Evolutionary conservation across 1,139 yeast genomes (phyloP), one percentile per base, ranked within the genome.

Genomic region (Suhomyces guaymorum): DNA sequence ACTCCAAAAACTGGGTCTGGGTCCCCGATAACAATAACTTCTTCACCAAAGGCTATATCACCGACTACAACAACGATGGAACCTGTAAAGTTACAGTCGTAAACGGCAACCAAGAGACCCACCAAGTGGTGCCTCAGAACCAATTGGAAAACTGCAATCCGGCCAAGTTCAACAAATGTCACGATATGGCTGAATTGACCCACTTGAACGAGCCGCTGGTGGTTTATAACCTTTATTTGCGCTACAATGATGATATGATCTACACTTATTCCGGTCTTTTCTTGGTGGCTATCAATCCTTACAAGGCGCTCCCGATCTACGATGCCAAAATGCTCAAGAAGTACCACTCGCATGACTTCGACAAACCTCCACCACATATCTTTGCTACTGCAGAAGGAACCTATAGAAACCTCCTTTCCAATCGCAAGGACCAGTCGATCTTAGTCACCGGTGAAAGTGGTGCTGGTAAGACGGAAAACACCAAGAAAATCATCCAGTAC

Each of bases 381-480:
- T 94, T 80, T 60, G 95, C 96, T 2, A 82, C 86, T 19, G 87
- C 97, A 0, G 97, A 92, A 54, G 79, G 80, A 28, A 95, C 98
- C 1, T 87, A 80, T 50, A 75, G 88, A 41, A 86, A 83, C 51
- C 70, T 92, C 59, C 66, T 88, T 14, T 71, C 75, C 19, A 82
- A 84, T 48, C 73, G 68, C 33, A 82, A 80, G 51, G 85, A 90
- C 59, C 98, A 94, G 61, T 82, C 95, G 11, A 88, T 94, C 35
- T 68, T 94, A 36, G 97, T 94, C 9, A 94, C 98, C 1, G 99
- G 99, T 43, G 99, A 94, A 57, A 85, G 96, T 18, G 99, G 98
- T 43, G 98, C 98, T 0, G 98, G 98, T 38, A 92, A 92, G 58
- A 92, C 98, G 0, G 98, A 92, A 62, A 92, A 88, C 49, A 92